Conservation (phyloP, 345 rosid genomes). For the Salix arbutifolia region DNA sequence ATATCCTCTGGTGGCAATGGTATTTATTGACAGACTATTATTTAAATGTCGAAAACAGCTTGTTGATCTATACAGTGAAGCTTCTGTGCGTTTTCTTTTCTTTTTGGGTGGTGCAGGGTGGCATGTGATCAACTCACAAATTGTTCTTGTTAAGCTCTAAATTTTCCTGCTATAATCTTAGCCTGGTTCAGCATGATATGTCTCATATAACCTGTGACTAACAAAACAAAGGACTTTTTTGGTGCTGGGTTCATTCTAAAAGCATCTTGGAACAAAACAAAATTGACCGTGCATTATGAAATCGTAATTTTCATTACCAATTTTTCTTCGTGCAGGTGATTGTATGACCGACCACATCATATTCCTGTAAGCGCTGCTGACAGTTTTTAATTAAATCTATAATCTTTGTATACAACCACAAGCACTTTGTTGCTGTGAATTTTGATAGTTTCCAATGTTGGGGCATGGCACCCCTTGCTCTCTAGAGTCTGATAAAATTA, state of each 20-base stretch:
- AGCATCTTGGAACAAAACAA: background rate
- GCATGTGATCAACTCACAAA: no score
- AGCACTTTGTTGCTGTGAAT: background rate
- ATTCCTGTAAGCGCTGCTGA: background rate
- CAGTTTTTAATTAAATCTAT: background rate
- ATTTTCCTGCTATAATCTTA: no score
- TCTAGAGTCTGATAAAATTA: background rate
- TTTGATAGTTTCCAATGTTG: constrained; percentile 1
- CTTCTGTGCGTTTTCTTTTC: no score
- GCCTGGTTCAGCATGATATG: background rate
- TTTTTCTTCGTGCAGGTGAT: constrained; percentile 2
- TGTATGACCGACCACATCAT: background rate
- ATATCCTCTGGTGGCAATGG: background rate
- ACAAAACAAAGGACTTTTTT: background rate
- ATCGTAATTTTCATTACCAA: background rate
- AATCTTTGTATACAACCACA: constrained; percentile 12
- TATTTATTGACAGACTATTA: no score
- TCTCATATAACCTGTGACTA: background rate
- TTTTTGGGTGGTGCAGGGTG: no score
- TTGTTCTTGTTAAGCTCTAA: no score
- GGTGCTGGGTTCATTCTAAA: background rate
- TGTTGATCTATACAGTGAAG: no score
- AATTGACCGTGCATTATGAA: background rate
- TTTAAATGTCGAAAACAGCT: no score
- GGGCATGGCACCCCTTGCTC: background rate